phyloP scores from a whole-genome alignment of 192 early-diverging fungal species.

The Linnemannia elongata region DNA sequence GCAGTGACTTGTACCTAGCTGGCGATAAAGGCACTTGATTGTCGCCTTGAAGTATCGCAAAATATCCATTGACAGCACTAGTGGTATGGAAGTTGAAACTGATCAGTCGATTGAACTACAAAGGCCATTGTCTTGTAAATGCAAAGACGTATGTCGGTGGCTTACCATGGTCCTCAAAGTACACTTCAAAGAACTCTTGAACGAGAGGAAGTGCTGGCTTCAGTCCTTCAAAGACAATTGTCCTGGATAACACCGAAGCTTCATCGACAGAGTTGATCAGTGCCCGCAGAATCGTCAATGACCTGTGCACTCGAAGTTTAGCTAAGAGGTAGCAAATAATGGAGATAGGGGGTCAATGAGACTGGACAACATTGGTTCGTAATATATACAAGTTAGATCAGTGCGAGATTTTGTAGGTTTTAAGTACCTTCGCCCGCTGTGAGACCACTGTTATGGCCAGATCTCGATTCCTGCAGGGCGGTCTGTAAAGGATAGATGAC shows the following conservation, averaged over 20 bases:
- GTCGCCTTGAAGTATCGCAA: slow-evolving; percentile 29
- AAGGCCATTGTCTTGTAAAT: not conserved
- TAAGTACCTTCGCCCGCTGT: not conserved
- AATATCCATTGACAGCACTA: slow-evolving; percentile 38
- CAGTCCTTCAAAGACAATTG: slow-evolving; percentile 39
- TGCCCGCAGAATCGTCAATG: slow-evolving; percentile 19
- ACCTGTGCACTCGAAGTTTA: slow-evolving; percentile 42
- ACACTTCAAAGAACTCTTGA: slow-evolving; percentile 48
- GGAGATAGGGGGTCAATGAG: too few relatives aligned
- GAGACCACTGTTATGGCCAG: slow-evolving; percentile 1
- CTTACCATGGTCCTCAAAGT: slow-evolving; percentile 50
- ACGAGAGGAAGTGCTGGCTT: slow-evolving; percentile 29
- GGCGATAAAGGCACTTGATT: slow-evolving; percentile 28
- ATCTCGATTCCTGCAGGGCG: slow-evolving; percentile 32
- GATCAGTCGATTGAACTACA: not conserved
- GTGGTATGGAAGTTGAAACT: not conserved
- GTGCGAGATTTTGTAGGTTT: not conserved
- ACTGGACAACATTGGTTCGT: too few relatives aligned
- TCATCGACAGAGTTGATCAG: slow-evolving; percentile 31
- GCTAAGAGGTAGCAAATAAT: not conserved
- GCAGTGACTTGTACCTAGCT: slow-evolving; percentile 27
- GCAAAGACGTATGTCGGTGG: not conserved
- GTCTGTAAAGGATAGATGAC: slow-evolving; percentile 39
- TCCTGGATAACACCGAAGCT: slow-evolving; percentile 14
- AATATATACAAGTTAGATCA: not conserved